Evolutionary conservation across 352 stramenopile species (phyloP).

Genomic region (Phytophthora chlamydospora): DNA sequence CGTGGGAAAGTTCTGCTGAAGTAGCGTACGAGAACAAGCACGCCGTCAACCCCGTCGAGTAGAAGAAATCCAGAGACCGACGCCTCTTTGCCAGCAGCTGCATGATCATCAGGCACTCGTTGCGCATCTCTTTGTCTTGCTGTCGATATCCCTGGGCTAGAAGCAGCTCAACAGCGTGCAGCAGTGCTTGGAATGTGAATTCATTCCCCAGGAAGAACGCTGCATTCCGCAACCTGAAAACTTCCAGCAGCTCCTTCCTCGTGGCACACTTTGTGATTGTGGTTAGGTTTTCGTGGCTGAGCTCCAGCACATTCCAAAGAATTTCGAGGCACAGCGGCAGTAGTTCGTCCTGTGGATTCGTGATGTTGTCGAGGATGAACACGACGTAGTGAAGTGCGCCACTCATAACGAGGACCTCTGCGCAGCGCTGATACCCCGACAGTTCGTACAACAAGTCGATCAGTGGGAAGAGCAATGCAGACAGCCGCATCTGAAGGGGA

Average conservation of each 20-base stretch:
- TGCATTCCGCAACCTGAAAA: conserved; percentile 70
- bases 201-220: conserved; percentile 65
- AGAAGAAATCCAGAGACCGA: conserved; percentile 60
- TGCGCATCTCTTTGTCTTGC: conserved; percentile 83
- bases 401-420: conserved; percentile 69
- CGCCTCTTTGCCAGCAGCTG: conserved; percentile 58
- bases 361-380: conserved; percentile 63
- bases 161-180: conserved; percentile 64
- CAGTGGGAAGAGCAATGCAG: conserved; percentile 59
- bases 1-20: conserved; percentile 45
- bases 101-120: conserved; percentile 77
- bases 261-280: conserved; percentile 46
- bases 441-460: conserved; percentile 72
- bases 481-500: conserved; percentile 31
- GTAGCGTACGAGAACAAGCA: conserved; percentile 74
- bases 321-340: conserved; percentile 71
- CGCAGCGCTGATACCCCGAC: conserved; percentile 67
- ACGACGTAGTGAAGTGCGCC: conserved; percentile 72
- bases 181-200: conserved; percentile 62
- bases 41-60: conserved; percentile 57
- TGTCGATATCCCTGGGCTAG: conserved; percentile 63
- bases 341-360: conserved; percentile 66
- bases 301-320: conserved; percentile 81
- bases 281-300: conserved; percentile 62
- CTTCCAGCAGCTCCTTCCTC: conserved; percentile 60